These are phyloP conservation scores for Sanghuangporus baumii DNA, from an alignment of 1,284 basidiomycete genomes.

Conservation along the genomic window DNA sequence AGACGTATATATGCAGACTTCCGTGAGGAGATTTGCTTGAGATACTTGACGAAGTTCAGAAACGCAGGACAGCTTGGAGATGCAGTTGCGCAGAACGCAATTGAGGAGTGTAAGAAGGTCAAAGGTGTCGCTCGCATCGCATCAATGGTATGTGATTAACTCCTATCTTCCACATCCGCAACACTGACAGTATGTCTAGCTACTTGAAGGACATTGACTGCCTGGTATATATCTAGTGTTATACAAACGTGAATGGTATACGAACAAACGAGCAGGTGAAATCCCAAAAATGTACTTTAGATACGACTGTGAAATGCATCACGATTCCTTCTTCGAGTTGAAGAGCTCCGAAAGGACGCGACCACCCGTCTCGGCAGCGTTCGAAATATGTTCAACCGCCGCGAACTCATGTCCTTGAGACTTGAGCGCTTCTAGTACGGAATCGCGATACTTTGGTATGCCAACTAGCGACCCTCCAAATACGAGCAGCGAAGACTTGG, in stretches of 20 bases:
- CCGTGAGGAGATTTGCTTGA: constrained; percentile 65
- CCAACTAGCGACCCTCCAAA: constrained; percentile 72
- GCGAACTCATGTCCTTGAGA: constrained; percentile 55
- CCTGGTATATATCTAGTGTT: background rate
- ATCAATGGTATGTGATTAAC: constrained; percentile 29
- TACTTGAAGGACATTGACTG: constrained; percentile 7
- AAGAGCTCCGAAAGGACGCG: constrained; percentile 32
- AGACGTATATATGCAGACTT: constrained; percentile 73
- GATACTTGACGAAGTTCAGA: constrained; percentile 50
- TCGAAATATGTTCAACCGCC: constrained; percentile 58
- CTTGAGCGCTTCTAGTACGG: constrained; percentile 55
- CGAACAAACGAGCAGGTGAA: background rate
- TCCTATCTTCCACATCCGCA: background rate
- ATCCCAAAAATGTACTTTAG: background rate
- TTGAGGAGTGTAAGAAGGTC: constrained; percentile 60
- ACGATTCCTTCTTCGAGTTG: background rate
- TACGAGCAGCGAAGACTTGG: constrained; percentile 54
- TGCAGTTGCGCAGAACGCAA: constrained; percentile 45
- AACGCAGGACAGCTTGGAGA: constrained; percentile 44
- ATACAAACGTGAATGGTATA: background rate
- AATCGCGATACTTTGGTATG: constrained; percentile 48
- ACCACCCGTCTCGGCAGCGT: constrained; percentile 62
- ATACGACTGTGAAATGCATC: background rate
- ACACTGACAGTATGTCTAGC: background rate
- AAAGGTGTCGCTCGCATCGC: constrained; percentile 42